Evolutionary conservation across 495 filamentous ascomycete species (phyloP).

Genomic region (Daldinia loculata): DNA sequence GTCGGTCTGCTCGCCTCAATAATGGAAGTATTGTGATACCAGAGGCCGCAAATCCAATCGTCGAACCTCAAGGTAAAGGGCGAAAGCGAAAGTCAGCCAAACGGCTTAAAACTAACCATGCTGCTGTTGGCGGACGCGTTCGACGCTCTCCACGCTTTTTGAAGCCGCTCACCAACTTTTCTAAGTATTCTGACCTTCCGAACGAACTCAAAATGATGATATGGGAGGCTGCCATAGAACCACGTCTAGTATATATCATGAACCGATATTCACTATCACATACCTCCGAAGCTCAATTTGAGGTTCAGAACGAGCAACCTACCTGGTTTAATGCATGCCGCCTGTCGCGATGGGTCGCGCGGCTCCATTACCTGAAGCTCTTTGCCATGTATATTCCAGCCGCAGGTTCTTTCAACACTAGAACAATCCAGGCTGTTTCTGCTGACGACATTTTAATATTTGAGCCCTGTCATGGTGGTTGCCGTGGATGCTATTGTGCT

Average conservation of each 20-base stretch:
- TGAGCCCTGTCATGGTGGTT: slow-evolving; percentile 45
- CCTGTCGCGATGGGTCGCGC: slow-evolving; percentile 29
- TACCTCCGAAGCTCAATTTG: slow-evolving; percentile 10
- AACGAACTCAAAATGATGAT: slow-evolving; percentile 43
- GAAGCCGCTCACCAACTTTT: slow-evolving; percentile 43
- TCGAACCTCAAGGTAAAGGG: not conserved
- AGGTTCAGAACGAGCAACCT: slow-evolving; percentile 32
- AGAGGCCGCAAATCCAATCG: not conserved
- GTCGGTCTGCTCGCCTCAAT: slow-evolving; percentile 6
- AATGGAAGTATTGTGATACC: not conserved
- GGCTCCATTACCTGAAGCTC: slow-evolving; percentile 25
- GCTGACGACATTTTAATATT: slow-evolving; percentile 42
- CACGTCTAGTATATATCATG: slow-evolving; percentile 40
- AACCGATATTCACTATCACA: slow-evolving; percentile 32
- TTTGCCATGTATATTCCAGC: slow-evolving; percentile 18
- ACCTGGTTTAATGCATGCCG: slow-evolving; percentile 40
- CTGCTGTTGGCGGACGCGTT: not conserved
- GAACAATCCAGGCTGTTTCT: slow-evolving; percentile 31
- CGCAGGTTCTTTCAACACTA: not conserved
- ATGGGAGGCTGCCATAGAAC: slow-evolving; percentile 43
- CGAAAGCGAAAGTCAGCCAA: not conserved
- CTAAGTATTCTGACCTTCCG: slow-evolving; percentile 33
- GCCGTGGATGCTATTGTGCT: slow-evolving; percentile 44
- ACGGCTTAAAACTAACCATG: not conserved
- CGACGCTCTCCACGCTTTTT: slow-evolving; percentile 40